Evolutionary conservation across 163 green algal genomes (phyloP).

Genomic region (Prototheca stagnorum): DNA sequence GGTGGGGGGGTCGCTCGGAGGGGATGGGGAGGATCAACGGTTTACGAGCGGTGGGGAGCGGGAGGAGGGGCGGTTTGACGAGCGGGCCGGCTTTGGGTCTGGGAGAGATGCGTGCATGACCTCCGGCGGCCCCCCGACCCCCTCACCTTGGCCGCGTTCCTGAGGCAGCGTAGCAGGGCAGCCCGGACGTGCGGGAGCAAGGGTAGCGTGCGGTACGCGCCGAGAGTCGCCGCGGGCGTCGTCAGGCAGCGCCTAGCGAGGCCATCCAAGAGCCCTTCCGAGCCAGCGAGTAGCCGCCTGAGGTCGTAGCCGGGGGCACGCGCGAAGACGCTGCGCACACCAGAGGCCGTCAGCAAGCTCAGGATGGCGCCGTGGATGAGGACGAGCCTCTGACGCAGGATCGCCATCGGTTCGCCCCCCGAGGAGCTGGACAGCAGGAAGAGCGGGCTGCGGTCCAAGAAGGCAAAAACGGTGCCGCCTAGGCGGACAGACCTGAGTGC

Average conservation of each 20-base stretch:
- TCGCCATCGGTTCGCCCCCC: conserved; percentile 32
- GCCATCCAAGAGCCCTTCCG: conserved; percentile 6
- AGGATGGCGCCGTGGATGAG: conserved; percentile 52
- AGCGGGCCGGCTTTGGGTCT: too few relatives aligned
- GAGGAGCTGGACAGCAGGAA: conserved; percentile 44
- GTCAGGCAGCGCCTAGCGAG: conserved; percentile 9
- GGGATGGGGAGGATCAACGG: too few relatives aligned
- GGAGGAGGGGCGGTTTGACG: too few relatives aligned
- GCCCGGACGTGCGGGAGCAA: conserved; percentile 3
- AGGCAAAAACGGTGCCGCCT: conserved; percentile 15
- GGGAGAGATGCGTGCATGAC: too few relatives aligned
- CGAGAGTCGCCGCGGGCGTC: conserved; percentile 10
- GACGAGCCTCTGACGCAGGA: conserved; percentile 27
- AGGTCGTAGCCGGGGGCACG: conserved; percentile 47
- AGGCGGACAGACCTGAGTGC: conserved; percentile 4
- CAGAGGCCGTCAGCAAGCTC: conserved; percentile 32
- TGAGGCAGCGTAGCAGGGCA: not conserved
- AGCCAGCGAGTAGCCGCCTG: conserved; percentile 33
- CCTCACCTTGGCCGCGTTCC: too few relatives aligned
- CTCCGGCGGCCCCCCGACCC: too few relatives aligned
- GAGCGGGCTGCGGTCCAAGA: conserved; percentile 43
- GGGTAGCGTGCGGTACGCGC: conserved; percentile 13
- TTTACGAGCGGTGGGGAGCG: not conserved
- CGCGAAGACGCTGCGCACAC: conserved; percentile 32
- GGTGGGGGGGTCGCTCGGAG: not conserved